These are phyloP conservation scores for Neohortaea acidophila DNA, from an alignment of 495 filamentous ascomycete species.

Conservation along the genomic window DNA sequence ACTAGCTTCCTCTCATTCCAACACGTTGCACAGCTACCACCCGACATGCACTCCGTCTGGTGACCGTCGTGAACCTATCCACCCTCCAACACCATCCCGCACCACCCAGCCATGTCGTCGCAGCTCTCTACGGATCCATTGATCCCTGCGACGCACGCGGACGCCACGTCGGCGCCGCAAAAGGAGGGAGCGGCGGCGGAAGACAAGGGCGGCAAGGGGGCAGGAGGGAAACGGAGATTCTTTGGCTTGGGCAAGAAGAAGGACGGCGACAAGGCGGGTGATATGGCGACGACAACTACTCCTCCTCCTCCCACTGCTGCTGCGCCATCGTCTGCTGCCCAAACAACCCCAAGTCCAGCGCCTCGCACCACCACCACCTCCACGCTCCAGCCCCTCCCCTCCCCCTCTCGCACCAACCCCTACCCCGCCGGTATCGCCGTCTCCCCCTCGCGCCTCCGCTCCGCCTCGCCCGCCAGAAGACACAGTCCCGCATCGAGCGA, in stretches of 20 bases:
- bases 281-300: constrained; percentile 3
- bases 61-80: too few relatives aligned
- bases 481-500: constrained; percentile 45
- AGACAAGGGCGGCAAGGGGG: too few relatives aligned
- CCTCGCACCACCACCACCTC: background rate
- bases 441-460: constrained; percentile 20
- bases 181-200: too few relatives aligned
- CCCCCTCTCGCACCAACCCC: constrained; percentile 4
- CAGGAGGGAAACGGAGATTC: constrained; percentile 9
- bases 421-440: constrained; percentile 6
- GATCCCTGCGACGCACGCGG: too few relatives aligned
- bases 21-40: too few relatives aligned
- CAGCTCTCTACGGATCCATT: too few relatives aligned
- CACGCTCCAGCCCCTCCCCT: constrained; percentile 9
- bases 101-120: too few relatives aligned
- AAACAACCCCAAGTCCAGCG: constrained; percentile 4
- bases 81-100: too few relatives aligned
- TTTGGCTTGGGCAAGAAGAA: constrained; percentile 6
- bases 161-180: too few relatives aligned
- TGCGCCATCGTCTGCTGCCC: background rate
- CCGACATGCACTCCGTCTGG: too few relatives aligned
- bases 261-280: background rate
- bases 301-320: background rate
- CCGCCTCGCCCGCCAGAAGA: constrained; percentile 29
- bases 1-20: too few relatives aligned